Base-by-base conservation (phyloP, 257 asterid genomes). In the Solanum peruvianum region DNA sequence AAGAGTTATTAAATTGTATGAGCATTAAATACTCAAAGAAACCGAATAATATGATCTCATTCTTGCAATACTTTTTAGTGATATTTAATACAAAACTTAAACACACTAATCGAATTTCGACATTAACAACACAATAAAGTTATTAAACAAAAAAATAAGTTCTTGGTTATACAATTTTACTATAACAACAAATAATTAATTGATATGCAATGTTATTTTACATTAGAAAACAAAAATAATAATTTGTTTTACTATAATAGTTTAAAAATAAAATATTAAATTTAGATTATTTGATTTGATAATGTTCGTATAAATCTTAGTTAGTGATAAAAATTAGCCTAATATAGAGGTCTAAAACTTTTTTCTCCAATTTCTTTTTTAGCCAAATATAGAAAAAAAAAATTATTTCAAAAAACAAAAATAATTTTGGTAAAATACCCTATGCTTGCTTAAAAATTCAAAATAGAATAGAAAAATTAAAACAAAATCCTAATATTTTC, bases 381-480 rank as follows among this genome's bases (percentile, higher is more conserved):
- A 16, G 62, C 9, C 0, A 52, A 52, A 52, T 52, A 52, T 52
- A 52, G 23, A 33, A 71, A 70, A 70, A 29, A 69, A 31, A 3
- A 1, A 8, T 33, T 1, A 9, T 2, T 16, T 69, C 1, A 3
- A 0, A 16, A 33, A 16, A 16, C 9, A 33, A 0, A 1, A 16
- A 33, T 3, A 33, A 29, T 69, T 70, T 29, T 4, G 25, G 11
- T 33, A 33, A 33, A 71, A 71, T 31, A 16, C 21, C 2, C n/a
- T 71, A 35, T 21, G 0, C 45, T 35, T 52, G 9, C 60, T 52
- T 16, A 52, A 52, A 52, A 16, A 52, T 16, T 16, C 3, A 23
- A 52, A 52, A 52, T 52, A 52, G 23, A 52, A 52, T 52, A 52
- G 60, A 52, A 52, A 52, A 52, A 52, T 52, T 23, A 52, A 52